Evolutionary conservation across 225 moss, liverwort and hornwort genomes (phyloP), one percentile per base, ranked within the genome.

Genomic region (Lunularia cruciata): DNA sequence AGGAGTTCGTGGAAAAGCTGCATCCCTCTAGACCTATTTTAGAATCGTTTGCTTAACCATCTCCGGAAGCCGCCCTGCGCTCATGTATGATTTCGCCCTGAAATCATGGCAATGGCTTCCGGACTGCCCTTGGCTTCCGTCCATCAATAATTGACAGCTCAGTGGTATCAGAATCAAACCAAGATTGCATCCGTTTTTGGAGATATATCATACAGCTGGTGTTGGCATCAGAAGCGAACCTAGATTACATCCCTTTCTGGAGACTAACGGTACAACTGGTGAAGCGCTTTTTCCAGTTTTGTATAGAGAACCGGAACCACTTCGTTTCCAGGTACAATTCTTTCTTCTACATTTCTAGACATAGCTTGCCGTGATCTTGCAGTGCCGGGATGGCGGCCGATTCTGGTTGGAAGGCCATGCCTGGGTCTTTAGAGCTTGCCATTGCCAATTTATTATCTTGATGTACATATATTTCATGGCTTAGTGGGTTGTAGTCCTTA

Each of bases 121-220:
- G 25, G 81, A 76, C 34, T 88, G 88, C 70, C 84, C 90, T 31
- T 68, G 81, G 14, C 88, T 91, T 59, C 90, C 90, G 34, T 86
- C 88, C 45, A 86, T 88, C 78, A 88, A 88, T 71, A 91, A 88
- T 72, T 88, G 90, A 86, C 90, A 91, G 79, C 71, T 88, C 59
- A 68, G 86, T 57, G 90, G 90, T 74, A 91, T 91, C 25, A 81
- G 86, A 77, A 88, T 91, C 68, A 86, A 88, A 58, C 90, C 90
- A 25, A 77, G 78, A 14, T 83, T 91, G 32, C 71, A 71, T 47
- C 22, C 71, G 9, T 61, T 47, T 71, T 22, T 35, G 33, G 60
- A n/a, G n/a, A n/a, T n/a, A n/a, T n/a, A n/a, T n/a, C n/a, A n/a
- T n/a, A n/a, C n/a, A n/a, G n/a, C n/a, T n/a, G n/a, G n/a, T n/a